Base-by-base conservation (phyloP, 345 rosid genomes). In the Gossypium arboreum region DNA sequence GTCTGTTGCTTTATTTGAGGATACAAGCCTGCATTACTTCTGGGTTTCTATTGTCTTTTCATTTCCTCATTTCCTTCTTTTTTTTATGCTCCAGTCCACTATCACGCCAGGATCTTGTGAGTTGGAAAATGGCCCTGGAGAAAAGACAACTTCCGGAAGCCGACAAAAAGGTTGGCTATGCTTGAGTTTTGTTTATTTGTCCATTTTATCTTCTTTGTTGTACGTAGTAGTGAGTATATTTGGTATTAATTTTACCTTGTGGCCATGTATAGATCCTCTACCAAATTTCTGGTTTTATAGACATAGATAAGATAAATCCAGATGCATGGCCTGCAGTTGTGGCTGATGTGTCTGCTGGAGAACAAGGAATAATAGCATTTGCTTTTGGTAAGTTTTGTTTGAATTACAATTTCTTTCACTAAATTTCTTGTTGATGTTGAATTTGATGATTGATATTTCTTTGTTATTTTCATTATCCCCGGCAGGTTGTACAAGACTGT, bases 81-180 rank as follows among this genome's bases (percentile, higher is more conserved):
- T 58, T 77, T 48, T 51, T 1, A 63, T 59, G 15, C 66, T 72
- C 47, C 83, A 95, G 97, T 65, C 89, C 92, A 77, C 83, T 92
- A 51, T 90, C 98, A 27, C 95, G 98, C 44, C 99, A 95, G 86
- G 97, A 95, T 85, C 96, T 95, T 75, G 89, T 95, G 22, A 89
- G 91, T 82, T 95, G 99, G 99, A 95, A 92, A 85, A 91, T 92
- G 98, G 92, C 93, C 73, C 78, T 95, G 16, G 98, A 92, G 83
- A 88, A 81, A 68, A 81, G 86, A 79, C 91, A 89, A 73, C 97
- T 95, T 58, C 94, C 96, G 63, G 93, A 89, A 87, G 93, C 92
- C 71, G 84, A 92, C 76, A 81, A 77, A 84, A 85, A 90, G 96
- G 99, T 94, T 63, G 52, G 34, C 43, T n/a, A 41, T 59, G 48